Evolutionary conservation across 176 grass and related monocot genomes (phyloP).

Genomic region (Leersia perrieri): DNA sequence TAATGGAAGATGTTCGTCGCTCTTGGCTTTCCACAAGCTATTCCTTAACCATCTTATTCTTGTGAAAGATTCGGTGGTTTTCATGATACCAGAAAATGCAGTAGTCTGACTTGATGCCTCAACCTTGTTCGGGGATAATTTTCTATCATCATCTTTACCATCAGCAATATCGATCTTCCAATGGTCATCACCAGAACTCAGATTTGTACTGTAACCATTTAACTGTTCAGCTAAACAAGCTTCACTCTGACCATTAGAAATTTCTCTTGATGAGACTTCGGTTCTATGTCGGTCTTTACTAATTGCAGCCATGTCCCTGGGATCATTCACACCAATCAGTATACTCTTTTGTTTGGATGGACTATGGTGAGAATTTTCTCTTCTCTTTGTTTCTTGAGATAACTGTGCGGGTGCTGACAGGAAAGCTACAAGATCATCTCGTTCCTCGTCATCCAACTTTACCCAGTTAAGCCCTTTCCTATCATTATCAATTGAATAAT

Average conservation of each 20-base stretch:
- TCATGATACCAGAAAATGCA: slow-evolving; percentile 38
- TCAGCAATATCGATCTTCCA: slow-evolving; percentile 63
- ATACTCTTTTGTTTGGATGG: slow-evolving; percentile 20
- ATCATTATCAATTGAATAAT: slow-evolving; percentile 45
- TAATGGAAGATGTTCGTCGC: slow-evolving; percentile 42
- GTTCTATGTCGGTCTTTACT: slow-evolving; percentile 31
- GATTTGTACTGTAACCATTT: slow-evolving; percentile 38
- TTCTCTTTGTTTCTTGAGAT: slow-evolving; percentile 36
- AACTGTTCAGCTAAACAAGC: slow-evolving; percentile 25
- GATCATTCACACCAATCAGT: not conserved
- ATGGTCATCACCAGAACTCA: slow-evolving; percentile 28
- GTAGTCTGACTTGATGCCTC: slow-evolving; percentile 24
- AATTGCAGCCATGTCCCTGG: not conserved
- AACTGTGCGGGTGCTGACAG: slow-evolving; percentile 55
- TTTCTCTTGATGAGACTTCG: slow-evolving; percentile 38
- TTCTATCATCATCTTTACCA: slow-evolving; percentile 38
- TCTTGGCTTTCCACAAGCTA: slow-evolving; percentile 65
- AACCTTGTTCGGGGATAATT: not conserved
- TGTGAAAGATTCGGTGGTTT: slow-evolving; percentile 41
- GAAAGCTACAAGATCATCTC: slow-evolving; percentile 77
- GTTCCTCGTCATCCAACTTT: slow-evolving; percentile 74
- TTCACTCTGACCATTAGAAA: slow-evolving; percentile 43
- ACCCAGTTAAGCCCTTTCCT: slow-evolving; percentile 60
- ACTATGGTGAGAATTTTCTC: slow-evolving; percentile 16
- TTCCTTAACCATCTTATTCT: slow-evolving; percentile 71